Conservation (phyloP, 2,329 filamentous ascomycete species). For the Penicillium capsulatum region DNA sequence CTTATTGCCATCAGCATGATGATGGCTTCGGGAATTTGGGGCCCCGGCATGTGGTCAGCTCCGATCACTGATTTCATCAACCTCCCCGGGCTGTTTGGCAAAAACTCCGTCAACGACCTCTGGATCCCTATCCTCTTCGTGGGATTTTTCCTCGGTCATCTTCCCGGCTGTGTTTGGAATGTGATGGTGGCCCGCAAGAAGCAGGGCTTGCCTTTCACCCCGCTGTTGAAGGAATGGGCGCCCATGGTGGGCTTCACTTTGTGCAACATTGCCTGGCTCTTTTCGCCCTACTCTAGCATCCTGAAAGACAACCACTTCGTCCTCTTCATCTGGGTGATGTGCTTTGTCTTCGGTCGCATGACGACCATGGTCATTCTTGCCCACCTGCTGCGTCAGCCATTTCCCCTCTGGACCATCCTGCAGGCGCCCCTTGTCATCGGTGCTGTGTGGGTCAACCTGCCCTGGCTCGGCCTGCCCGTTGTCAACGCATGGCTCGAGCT, state of each 20-base stretch:
- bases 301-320: slow-evolving; percentile 81
- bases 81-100: slow-evolving; percentile 59
- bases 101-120: slow-evolving; percentile 75
- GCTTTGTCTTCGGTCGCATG: slow-evolving; percentile 96
- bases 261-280: slow-evolving; percentile 77
- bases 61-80: slow-evolving; percentile 68
- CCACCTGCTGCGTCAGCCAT: slow-evolving; percentile 86
- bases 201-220: slow-evolving; percentile 68
- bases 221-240: slow-evolving; percentile 89
- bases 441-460: slow-evolving; percentile 76
- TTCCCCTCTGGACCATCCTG: slow-evolving; percentile 95
- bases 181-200: slow-evolving; percentile 71
- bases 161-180: slow-evolving; percentile 86
- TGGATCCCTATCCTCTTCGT: slow-evolving; percentile 71
- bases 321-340: slow-evolving; percentile 87
- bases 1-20: slow-evolving; percentile 84
- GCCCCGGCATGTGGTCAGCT: slow-evolving; percentile 79
- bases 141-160: slow-evolving; percentile 66
- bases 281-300: slow-evolving; percentile 79
- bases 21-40: slow-evolving; percentile 80
- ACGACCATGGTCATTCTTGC: slow-evolving; percentile 99
- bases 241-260: slow-evolving; percentile 79
- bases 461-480: slow-evolving; percentile 65
- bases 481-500: slow-evolving; percentile 66
- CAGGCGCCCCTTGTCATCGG: slow-evolving; percentile 81